A percentile compares a stretch with the other conserved stretches of the same genome.
Conservation (phyloP, 225 moss, liverwort and hornwort species). For the Polytrichum formosum region DNA sequence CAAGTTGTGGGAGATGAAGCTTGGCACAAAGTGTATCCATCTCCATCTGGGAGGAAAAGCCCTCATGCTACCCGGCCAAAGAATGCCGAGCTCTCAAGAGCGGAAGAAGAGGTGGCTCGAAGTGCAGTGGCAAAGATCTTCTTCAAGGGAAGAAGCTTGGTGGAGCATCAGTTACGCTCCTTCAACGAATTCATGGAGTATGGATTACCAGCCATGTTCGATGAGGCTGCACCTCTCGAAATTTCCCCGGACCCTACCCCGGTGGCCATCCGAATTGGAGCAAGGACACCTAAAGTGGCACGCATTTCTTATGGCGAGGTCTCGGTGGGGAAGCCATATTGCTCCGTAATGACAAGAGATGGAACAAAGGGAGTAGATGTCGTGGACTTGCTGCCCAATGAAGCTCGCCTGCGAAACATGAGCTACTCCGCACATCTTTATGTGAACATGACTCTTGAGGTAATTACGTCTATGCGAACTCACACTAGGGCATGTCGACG, state of each 20-base stretch:
- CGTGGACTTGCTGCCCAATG: conserved; percentile 65
- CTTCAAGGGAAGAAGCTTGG: conserved; percentile 32
- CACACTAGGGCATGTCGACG: neutral
- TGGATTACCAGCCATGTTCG: conserved; percentile 44
- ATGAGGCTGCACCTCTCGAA: conserved; percentile 30
- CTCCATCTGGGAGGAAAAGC: neutral
- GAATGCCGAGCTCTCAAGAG: conserved; percentile 21
- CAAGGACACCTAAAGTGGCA: conserved; percentile 22
- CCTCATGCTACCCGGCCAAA: neutral
- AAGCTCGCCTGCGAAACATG: conserved; percentile 74
- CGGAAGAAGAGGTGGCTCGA: conserved; percentile 39
- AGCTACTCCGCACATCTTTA: conserved; percentile 65
- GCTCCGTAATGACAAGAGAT: conserved; percentile 21
- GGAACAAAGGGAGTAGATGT: conserved; percentile 23
- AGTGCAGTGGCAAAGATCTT: conserved; percentile 27
- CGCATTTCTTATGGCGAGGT: conserved; percentile 38
- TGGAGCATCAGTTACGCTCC: conserved; percentile 44
- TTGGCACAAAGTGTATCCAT: too few species aligned
- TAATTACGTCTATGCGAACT: conserved; percentile 2
- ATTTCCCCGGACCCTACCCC: conserved; percentile 17
- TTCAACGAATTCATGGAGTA: conserved; percentile 48
- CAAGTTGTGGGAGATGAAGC: conserved; percentile 20
- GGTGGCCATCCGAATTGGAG: conserved; percentile 13
- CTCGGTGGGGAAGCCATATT: conserved; percentile 40
- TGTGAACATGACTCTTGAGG: conserved; percentile 61